These are phyloP conservation scores for Paragyromitra xinjiangensis DNA, from an alignment of 495 filamentous ascomycete genomes.

Conservation along the genomic window DNA sequence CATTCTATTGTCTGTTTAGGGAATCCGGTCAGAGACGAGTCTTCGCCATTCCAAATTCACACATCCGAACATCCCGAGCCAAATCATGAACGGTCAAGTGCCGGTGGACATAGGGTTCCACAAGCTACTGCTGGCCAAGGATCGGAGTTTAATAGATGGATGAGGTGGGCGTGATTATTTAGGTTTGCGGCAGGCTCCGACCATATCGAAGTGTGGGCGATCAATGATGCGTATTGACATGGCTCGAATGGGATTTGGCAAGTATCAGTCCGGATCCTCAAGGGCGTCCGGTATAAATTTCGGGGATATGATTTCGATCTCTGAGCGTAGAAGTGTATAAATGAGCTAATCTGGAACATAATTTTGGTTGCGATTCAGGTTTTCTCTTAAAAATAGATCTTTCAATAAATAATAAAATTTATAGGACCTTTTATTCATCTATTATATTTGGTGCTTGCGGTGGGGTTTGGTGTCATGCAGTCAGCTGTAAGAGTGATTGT, in stretches of 20 bases:
- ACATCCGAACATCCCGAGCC: conserved; percentile 1
- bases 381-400: neutral
- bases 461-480: neutral
- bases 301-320: neutral
- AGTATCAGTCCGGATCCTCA: no score
- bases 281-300: neutral
- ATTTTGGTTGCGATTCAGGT: no score
- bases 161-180: neutral
- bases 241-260: neutral
- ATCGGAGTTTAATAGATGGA: neutral
- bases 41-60: neutral
- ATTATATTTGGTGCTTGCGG: neutral
- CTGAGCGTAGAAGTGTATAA: neutral
- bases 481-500: neutral
- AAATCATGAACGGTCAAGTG: neutral
- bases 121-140: neutral
- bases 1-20: conserved; percentile 6
- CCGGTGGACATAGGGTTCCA: neutral
- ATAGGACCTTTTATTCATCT: neutral
- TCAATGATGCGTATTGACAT: neutral
- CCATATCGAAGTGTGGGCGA: neutral
- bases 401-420: neutral
- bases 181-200: neutral
- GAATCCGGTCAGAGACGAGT: conserved; percentile 4
- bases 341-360: no score